Evolutionary conservation across 2,329 filamentous ascomycete genomes (phyloP).

Genomic region (Amauroascus niger): DNA sequence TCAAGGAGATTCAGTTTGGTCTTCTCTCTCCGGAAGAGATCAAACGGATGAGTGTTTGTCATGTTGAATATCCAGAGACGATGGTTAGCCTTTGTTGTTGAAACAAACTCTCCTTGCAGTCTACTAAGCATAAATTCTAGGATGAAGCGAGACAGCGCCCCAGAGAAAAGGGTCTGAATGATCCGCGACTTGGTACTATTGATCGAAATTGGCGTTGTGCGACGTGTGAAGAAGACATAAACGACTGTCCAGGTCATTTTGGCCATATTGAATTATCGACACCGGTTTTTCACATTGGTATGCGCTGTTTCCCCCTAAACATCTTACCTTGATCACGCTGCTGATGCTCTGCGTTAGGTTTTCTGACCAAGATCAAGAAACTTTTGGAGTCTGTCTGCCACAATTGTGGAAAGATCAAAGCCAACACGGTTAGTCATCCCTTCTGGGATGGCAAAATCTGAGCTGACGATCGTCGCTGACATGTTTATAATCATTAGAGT

Average conservation of each 20-base stretch:
- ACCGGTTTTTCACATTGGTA: slow-evolving; percentile 81
- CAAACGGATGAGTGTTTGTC: slow-evolving; percentile 94
- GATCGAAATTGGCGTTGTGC: slow-evolving; percentile 92
- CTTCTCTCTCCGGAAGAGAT: slow-evolving; percentile 97
- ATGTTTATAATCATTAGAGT: slow-evolving; percentile 47
- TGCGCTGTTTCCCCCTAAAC: slow-evolving; percentile 9
- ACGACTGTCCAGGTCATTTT: slow-evolving; percentile 94
- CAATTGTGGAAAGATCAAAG: slow-evolving; percentile 95
- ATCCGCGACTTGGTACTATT: slow-evolving; percentile 91
- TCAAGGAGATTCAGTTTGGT: slow-evolving; percentile 98
- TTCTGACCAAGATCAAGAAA: slow-evolving; percentile 99
- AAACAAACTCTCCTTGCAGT: not conserved
- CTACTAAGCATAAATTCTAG: slow-evolving; percentile 28
- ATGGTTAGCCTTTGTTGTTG: slow-evolving; percentile 50
- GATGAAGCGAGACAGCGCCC: slow-evolving; percentile 88
- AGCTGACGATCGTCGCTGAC: slow-evolving; percentile 43
- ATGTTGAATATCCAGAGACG: slow-evolving; percentile 96
- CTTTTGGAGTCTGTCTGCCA: slow-evolving; percentile 97
- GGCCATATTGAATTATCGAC: slow-evolving; percentile 96
- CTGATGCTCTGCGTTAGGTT: slow-evolving; percentile 49
- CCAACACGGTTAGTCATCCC: slow-evolving; percentile 89
- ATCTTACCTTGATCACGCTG: slow-evolving; percentile 1
- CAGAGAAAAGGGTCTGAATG: slow-evolving; percentile 84
- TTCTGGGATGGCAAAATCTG: slow-evolving; percentile 47
- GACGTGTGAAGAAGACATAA: slow-evolving; percentile 91